These are phyloP conservation scores for Drosera capensis DNA, from an alignment of 148 eudicot species.

Conservation along the genomic window DNA sequence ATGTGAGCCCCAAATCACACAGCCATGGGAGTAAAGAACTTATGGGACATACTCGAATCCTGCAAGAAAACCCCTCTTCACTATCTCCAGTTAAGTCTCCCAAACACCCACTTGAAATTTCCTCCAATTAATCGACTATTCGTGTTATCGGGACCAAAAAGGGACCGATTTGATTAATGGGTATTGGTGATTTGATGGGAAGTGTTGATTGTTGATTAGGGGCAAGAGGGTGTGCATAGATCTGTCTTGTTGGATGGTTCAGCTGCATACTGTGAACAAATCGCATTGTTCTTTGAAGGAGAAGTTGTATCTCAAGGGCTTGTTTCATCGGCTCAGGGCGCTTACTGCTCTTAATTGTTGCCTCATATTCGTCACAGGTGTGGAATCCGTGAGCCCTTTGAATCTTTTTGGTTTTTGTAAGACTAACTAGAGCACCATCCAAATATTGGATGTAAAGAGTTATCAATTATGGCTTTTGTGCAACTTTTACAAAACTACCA, in stretches of 20 bases:
- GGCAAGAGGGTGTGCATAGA: slow-evolving; percentile 93
- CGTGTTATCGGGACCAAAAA: no score
- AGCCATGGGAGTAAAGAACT: slow-evolving; percentile 72
- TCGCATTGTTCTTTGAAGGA: slow-evolving; percentile 58
- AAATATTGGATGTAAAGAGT: no score
- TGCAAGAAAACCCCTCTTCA: slow-evolving; percentile 96
- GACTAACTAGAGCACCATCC: no score
- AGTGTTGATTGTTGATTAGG: slow-evolving; percentile 18
- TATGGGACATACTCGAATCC: slow-evolving; percentile 83
- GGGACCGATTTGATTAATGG: not conserved
- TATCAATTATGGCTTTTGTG: no score
- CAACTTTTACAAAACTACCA: not conserved
- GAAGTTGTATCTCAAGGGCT: slow-evolving; percentile 64
- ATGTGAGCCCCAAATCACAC: no score
- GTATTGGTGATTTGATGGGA: not conserved
- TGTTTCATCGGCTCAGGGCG: slow-evolving; percentile 89
- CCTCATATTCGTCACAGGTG: slow-evolving; percentile 74
- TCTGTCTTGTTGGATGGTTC: slow-evolving; percentile 96
- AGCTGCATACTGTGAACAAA: slow-evolving; percentile 60
- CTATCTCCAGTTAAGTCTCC: slow-evolving; percentile 65
- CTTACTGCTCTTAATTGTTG: slow-evolving; percentile 87
- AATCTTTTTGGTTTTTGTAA: not conserved
- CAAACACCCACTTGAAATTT: not conserved
- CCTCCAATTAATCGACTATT: not conserved
- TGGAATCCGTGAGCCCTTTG: slow-evolving; percentile 3